Conservation (phyloP, 345 rosid species). For the Sisymbrium irio region DNA sequence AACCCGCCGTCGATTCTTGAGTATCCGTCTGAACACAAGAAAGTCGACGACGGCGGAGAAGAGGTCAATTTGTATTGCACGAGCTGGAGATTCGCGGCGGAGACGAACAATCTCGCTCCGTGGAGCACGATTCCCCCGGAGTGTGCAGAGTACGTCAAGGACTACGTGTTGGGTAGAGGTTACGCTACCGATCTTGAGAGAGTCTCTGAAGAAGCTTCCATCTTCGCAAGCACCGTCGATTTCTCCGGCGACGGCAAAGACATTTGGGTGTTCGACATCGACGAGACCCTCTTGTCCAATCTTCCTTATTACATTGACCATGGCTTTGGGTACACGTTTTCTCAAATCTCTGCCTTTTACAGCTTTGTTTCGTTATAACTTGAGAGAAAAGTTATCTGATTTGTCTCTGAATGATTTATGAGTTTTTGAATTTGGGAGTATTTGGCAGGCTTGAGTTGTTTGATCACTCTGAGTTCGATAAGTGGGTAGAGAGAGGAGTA, state of each 20-base stretch:
- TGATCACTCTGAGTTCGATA: conserved; percentile 60
- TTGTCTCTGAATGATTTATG: not conserved
- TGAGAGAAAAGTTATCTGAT: not conserved
- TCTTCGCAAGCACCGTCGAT: conserved; percentile 52
- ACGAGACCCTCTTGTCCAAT: conserved; percentile 90
- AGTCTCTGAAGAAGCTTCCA: conserved; percentile 60
- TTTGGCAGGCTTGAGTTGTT: conserved; percentile 64
- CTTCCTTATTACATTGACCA: conserved; percentile 81
- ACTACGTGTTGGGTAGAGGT: conserved; percentile 60
- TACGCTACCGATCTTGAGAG: conserved; percentile 60
- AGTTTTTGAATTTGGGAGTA: not conserved
- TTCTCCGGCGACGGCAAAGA: conserved; percentile 68
- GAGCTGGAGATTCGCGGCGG: conserved; percentile 90
- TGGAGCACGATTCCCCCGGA: conserved; percentile 81
- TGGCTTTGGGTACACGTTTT: conserved; percentile 57
- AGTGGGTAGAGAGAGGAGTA: conserved; percentile 75
- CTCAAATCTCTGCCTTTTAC: not conserved
- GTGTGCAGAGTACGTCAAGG: conserved; percentile 66
- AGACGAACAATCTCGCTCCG: conserved; percentile 73
- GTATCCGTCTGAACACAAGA: conserved; percentile 37
- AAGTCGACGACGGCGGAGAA: conserved; percentile 26
- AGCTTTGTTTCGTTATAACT: not conserved
- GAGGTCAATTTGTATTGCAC: conserved; percentile 60
- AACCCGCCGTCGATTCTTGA: conserved; percentile 55
- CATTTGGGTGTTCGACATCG: conserved; percentile 84